These are phyloP conservation scores for Exutisphaerella laricina DNA, from an alignment of 2,329 filamentous ascomycete genomes.

Conservation along the genomic window DNA sequence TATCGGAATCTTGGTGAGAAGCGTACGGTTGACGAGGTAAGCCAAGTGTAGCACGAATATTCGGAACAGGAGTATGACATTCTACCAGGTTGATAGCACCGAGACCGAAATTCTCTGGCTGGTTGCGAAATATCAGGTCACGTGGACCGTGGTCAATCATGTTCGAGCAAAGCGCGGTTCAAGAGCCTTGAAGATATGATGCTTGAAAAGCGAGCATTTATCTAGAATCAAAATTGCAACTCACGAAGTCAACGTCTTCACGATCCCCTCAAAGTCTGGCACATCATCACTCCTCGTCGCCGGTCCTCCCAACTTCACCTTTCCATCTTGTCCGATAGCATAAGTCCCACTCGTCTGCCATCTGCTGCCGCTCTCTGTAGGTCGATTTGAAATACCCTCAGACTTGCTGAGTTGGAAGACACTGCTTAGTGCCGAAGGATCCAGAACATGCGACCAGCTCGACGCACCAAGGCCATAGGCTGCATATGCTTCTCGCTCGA, in stretches of 20 bases:
- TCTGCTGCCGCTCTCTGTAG: slow-evolving; percentile 59
- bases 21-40: no score
- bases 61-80: no score
- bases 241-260: slow-evolving; percentile 19
- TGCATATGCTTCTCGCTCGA: slow-evolving; percentile 53
- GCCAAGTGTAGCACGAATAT: no score
- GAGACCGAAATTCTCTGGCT: no score
- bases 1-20: no score
- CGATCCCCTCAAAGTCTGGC: slow-evolving; percentile 48
- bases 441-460: slow-evolving; percentile 58
- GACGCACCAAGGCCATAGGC: slow-evolving; percentile 55
- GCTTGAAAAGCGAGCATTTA: no score
- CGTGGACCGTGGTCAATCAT: no score
- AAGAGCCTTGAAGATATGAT: no score
- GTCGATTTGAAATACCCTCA: slow-evolving; percentile 61
- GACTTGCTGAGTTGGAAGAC: slow-evolving; percentile 53
- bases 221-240: no score
- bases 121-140: no score
- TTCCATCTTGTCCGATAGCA: slow-evolving; percentile 51
- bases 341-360: slow-evolving; percentile 67
- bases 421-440: slow-evolving; percentile 53
- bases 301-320: slow-evolving; percentile 50
- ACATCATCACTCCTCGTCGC: slow-evolving; percentile 49
- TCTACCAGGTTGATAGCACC: no score
- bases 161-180: no score